Conservation (phyloP, 257 asterid genomes). For the Ballota nigra region DNA sequence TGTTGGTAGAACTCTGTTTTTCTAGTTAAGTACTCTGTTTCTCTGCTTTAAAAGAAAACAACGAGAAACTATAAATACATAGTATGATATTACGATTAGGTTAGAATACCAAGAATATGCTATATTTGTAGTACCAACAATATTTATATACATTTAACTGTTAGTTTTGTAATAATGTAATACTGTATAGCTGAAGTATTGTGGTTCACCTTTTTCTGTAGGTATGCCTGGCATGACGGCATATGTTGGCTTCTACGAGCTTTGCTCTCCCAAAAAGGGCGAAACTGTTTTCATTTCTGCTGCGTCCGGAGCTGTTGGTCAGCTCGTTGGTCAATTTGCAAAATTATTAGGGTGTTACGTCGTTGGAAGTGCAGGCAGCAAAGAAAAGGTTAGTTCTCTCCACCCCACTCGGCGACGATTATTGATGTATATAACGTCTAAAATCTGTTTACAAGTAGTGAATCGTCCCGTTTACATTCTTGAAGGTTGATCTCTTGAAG, state of each 20-base stretch:
- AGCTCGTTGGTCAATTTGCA: slow-evolving; percentile 30
- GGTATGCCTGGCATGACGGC: slow-evolving; percentile 56
- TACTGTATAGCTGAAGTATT: neutral
- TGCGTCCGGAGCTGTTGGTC: slow-evolving; percentile 26
- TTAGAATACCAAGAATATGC: neutral
- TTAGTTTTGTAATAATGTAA: neutral
- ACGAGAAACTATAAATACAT: neutral
- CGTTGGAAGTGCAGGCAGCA: slow-evolving; percentile 52
- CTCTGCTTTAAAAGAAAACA: neutral
- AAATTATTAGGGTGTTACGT: slow-evolving; percentile 46
- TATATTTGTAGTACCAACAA: neutral
- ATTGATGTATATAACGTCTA: neutral
- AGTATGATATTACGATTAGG: neutral
- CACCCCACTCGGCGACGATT: neutral
- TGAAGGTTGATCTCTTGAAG: slow-evolving; percentile 53
- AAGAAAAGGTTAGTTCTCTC: slow-evolving; percentile 34
- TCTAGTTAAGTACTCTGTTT: neutral
- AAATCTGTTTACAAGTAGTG: neutral
- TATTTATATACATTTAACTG: neutral
- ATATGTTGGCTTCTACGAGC: slow-evolving; percentile 35
- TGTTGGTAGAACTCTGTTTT: neutral
- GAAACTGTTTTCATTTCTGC: slow-evolving; percentile 31
- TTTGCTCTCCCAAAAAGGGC: slow-evolving; percentile 37
- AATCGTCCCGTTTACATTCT: neutral
- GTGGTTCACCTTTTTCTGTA: slow-evolving; percentile 2